Percentiles rank a stretch among this genome's conserved stretches.
phyloP scores from a whole-genome alignment of 2,329 filamentous ascomycete genomes.

The Cladosporium cucumerinum region DNA sequence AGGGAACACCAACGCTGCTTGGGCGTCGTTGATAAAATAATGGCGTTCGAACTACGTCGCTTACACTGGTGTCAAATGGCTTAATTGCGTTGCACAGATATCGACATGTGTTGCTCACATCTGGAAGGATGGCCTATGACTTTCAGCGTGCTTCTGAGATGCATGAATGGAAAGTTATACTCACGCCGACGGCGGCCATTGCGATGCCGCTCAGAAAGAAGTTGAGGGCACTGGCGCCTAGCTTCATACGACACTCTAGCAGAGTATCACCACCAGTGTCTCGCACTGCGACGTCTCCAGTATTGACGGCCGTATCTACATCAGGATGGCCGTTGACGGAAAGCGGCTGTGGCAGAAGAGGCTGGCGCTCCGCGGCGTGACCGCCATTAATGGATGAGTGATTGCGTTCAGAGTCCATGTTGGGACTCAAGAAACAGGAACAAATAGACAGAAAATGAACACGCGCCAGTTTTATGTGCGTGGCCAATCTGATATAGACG shows the following conservation, averaged over 20 bases:
- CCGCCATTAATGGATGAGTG: background rate
- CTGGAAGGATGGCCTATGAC: background rate
- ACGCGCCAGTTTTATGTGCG: background rate
- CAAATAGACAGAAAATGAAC: background rate
- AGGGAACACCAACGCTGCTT: background rate
- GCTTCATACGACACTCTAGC: background rate
- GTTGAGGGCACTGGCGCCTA: background rate
- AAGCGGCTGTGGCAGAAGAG: background rate
- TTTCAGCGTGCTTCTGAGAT: background rate
- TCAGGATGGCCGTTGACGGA: background rate
- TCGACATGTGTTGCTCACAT: background rate
- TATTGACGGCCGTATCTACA: background rate
- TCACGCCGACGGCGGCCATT: constrained; percentile 2
- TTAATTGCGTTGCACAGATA: background rate
- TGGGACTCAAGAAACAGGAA: background rate
- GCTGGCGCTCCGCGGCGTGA: background rate
- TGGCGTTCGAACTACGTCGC: background rate
- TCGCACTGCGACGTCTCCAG: too few relatives aligned
- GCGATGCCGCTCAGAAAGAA: constrained; percentile 10
- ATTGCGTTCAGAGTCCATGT: background rate
- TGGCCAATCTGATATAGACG: background rate
- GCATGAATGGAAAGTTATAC: background rate
- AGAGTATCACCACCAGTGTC: background rate
- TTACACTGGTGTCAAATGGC: background rate
- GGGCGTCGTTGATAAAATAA: background rate